Evolutionary conservation across 1,284 basidiomycete genomes (phyloP), one percentile per base, ranked within the genome.

Genomic region (Cystobasidium pallidum): DNA sequence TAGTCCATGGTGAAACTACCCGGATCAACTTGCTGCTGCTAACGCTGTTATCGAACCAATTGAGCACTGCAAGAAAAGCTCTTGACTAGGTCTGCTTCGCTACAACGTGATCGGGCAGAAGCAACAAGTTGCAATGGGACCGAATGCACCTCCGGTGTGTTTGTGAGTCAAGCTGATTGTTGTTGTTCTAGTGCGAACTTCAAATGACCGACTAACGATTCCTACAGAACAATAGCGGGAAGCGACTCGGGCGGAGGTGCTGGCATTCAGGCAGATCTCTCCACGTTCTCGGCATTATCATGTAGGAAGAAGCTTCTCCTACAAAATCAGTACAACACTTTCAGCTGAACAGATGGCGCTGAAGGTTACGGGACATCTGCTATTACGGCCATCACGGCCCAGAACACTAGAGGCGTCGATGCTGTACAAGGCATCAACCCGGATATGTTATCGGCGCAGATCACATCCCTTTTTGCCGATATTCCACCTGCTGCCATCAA

Each of bases 351-450:
- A 6, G 10, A 11, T n/a, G 11, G 1, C n/a, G 30, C 2, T 28
- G 4, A 28, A 66, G 64, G 62, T 77, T 96, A 94, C 78, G 94
- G 92, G 21, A 85, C 90, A n/a, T 91, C 88, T 71, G 92, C 88
- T 3, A 83, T 95, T 66, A 96, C 94, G 0, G 93, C 92, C 0
- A 81, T 97, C 57, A 94, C 92, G 0, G 91, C 94, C 0, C 94
- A 98, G 80, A 96, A 96, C 80, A 96, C 94, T 0, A 84, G 81
- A 0, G 93, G 92, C 3, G 93, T 97, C 0, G 67, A 84, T 87
- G 79, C 90, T 91, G 85, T 82, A n/a, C 79, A 80, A 64, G 75
- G 77, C 3, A 75, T 79, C 43, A 77, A 77, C 15, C 64, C 81
- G 67, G 75, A 75, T 15, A 79, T 81, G 70, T 77, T 82, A 17